phyloP scores from a whole-genome alignment of 345 rosid genomes.

The Dipteronia sinensis region DNA sequence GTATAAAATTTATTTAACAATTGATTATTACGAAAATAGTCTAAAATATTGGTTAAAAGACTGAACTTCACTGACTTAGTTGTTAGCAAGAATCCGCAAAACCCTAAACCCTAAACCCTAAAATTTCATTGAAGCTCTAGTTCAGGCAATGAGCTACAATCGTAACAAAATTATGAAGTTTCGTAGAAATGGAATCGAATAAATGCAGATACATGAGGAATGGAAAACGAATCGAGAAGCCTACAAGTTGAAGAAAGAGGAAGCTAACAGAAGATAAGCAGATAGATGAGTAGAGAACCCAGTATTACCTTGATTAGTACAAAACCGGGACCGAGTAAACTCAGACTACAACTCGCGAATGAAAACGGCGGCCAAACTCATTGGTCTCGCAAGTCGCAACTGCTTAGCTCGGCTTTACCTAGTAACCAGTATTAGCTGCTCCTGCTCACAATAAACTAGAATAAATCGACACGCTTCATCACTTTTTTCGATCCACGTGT shows the following conservation, averaged over 20 bases:
- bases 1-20: no score
- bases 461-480: no score
- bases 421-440: neutral
- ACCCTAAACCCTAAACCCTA: constrained; percentile 35
- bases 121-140: constrained; percentile 1
- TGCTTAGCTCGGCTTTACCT: constrained; percentile 2
- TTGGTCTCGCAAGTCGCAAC: neutral
- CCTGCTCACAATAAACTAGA: no score
- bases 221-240: constrained; percentile 1
- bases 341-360: neutral
- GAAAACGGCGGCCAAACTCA: constrained; percentile 13
- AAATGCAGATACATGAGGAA: neutral
- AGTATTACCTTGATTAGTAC: constrained; percentile 4
- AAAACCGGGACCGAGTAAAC: constrained; percentile 7
- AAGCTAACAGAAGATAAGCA: neutral
- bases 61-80: neutral
- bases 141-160: neutral
- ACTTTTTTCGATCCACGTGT: constrained; percentile 6
- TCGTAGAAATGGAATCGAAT: neutral
- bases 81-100: constrained; percentile 17
- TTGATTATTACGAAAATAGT: neutral
- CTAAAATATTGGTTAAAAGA: neutral
- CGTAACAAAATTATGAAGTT: constrained; percentile 3
- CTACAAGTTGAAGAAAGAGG: neutral
- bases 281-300: neutral